These are phyloP conservation scores for Aspergillus neotritici DNA, from an alignment of 2,329 filamentous ascomycete genomes.

Conservation along the genomic window DNA sequence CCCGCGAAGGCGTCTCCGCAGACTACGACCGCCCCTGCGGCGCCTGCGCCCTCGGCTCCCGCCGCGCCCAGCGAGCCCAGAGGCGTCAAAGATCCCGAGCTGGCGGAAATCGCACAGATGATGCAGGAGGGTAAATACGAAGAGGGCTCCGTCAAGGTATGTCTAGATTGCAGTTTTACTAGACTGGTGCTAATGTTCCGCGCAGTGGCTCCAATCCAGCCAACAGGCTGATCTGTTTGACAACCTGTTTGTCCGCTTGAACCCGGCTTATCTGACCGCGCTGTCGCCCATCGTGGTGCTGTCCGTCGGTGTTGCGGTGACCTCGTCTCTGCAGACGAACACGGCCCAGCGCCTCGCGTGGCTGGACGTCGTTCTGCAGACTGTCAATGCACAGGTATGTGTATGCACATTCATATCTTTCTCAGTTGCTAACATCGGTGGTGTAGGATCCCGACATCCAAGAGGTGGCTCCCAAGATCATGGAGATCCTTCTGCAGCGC, in stretches of 20 bases:
- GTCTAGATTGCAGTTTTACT: constrained; percentile 8
- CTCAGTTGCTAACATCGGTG: constrained; percentile 5
- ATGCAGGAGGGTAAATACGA: constrained; percentile 39
- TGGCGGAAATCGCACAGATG: constrained; percentile 37
- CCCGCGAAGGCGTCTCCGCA: no score
- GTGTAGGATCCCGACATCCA: constrained; percentile 49
- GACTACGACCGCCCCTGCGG: constrained; percentile 1
- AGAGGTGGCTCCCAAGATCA: constrained; percentile 54
- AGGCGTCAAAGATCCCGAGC: constrained; percentile 36
- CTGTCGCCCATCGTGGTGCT: constrained; percentile 55
- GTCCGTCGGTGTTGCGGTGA: constrained; percentile 59
- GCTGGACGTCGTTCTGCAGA: constrained; percentile 52
- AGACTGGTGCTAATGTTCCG: constrained; percentile 13
- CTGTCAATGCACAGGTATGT: constrained; percentile 50
- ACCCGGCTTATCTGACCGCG: constrained; percentile 51
- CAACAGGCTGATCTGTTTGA: constrained; percentile 58
- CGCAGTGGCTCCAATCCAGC: constrained; percentile 56
- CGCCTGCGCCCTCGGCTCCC: constrained; percentile 11
- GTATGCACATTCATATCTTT: not conserved
- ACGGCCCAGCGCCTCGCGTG: constrained; percentile 52
- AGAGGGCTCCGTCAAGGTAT: constrained; percentile 42
- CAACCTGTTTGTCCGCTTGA: constrained; percentile 53
- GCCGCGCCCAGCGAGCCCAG: constrained; percentile 12
- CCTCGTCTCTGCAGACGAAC: constrained; percentile 50
- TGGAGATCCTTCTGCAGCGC: constrained; percentile 54